phyloP scores from a whole-genome alignment of 495 filamentous ascomycete genomes.

The Trichodelitschia bisporula region DNA sequence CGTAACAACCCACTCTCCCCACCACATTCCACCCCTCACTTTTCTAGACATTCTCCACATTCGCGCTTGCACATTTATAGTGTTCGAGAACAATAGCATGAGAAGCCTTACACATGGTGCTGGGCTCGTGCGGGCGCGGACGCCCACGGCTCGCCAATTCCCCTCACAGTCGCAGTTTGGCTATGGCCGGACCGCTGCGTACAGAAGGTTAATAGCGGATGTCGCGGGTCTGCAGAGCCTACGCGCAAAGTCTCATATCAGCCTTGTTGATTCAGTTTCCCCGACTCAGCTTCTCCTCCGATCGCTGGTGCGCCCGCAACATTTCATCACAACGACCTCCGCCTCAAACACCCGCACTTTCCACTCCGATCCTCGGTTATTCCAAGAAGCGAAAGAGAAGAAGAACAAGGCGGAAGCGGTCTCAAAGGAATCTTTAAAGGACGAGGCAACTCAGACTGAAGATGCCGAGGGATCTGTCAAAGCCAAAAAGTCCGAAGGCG shows the following conservation, averaged over 20 bases:
- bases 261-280: too few relatives aligned
- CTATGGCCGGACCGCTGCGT: slow-evolving; percentile 27
- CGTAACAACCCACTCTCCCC: too few relatives aligned
- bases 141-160: not conserved
- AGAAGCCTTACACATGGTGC: slow-evolving; percentile 2
- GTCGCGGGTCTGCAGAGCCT: too few relatives aligned
- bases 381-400: slow-evolving; percentile 11
- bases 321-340: too few relatives aligned
- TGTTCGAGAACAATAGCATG: slow-evolving; percentile 1
- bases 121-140: not conserved
- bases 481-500: slow-evolving; percentile 15
- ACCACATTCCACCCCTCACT: not conserved
- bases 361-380: slow-evolving; percentile 6
- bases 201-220: slow-evolving; percentile 31
- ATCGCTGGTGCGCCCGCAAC: too few relatives aligned
- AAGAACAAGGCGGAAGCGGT: too few relatives aligned
- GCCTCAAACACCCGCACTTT: slow-evolving; percentile 8
- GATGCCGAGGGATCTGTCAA: slow-evolving; percentile 15
- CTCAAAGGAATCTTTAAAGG: slow-evolving; percentile 13
- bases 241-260: too few relatives aligned
- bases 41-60: not conserved
- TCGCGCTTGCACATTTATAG: not conserved
- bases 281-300: too few relatives aligned
- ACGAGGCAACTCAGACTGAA: too few relatives aligned
- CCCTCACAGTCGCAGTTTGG: slow-evolving; percentile 10